Evolutionary conservation across 768 basidiomycete species (phyloP).

Genomic region (Termitomyces bulborhizus): DNA sequence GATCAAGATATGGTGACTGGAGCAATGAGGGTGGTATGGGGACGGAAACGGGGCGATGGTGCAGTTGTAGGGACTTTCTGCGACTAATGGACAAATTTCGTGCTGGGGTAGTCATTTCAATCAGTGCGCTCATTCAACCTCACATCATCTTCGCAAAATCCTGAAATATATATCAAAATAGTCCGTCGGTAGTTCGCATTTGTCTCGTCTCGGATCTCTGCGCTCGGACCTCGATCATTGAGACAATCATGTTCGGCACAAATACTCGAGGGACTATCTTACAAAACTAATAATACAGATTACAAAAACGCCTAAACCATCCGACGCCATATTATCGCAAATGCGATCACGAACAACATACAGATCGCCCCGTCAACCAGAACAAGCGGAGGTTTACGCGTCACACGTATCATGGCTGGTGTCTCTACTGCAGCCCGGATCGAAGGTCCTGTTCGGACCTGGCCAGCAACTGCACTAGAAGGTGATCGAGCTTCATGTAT

Average conservation of each 20-base stretch:
- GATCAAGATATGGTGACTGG: constrained; percentile 47
- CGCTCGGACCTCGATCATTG: constrained; percentile 4
- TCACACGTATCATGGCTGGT: constrained; percentile 8
- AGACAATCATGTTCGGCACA: background rate
- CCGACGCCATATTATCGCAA: constrained; percentile 63
- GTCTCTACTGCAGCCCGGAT: constrained; percentile 8
- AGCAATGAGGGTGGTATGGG: constrained; percentile 56
- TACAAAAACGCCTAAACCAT: constrained; percentile 26
- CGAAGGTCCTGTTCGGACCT: constrained; percentile 7
- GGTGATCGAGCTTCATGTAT: constrained; percentile 9
- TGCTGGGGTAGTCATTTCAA: constrained; percentile 5
- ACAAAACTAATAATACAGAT: constrained; percentile 6
- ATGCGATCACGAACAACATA: constrained; percentile 60
- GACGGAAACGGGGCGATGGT: constrained; percentile 26
- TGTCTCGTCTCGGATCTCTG: constrained; percentile 15
- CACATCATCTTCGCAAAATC: background rate
- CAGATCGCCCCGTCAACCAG: constrained; percentile 72
- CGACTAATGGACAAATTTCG: constrained; percentile 13
- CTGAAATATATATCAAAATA: background rate
- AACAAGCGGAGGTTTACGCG: constrained; percentile 42
- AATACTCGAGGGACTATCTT: background rate
- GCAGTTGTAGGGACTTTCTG: constrained; percentile 32
- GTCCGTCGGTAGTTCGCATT: background rate
- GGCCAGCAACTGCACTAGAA: background rate
- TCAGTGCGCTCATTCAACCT: background rate